Conservation (phyloP, 345 rosid genomes). For the Balakata baccata region DNA sequence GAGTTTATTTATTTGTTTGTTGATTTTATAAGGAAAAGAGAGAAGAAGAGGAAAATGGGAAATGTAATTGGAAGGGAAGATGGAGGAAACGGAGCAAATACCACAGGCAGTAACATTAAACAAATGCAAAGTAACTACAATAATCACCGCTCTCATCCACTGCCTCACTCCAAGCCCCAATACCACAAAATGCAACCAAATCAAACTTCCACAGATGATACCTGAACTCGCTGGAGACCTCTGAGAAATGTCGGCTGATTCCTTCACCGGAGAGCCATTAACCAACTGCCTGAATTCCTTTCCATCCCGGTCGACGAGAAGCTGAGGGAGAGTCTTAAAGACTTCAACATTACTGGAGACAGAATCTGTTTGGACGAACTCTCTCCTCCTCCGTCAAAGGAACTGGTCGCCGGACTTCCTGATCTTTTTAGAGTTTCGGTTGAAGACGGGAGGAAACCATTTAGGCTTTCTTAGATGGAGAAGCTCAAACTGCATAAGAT, state of each 20-base stretch:
- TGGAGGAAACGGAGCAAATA: too few species aligned
- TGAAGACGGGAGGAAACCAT: conserved; percentile 52
- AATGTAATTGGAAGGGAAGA: too few species aligned
- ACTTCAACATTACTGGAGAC: conserved; percentile 19
- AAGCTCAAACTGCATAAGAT: conserved; percentile 51
- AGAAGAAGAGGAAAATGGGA: too few species aligned
- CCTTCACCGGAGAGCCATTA: conserved; percentile 38
- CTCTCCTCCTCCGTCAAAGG: too few species aligned
- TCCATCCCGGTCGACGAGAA: conserved; percentile 47
- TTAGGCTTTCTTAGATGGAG: conserved; percentile 56
- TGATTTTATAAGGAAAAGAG: too few species aligned
- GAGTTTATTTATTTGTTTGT: too few species aligned
- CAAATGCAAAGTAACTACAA: too few species aligned
- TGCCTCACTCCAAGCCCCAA: too few species aligned
- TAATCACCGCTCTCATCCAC: too few species aligned
- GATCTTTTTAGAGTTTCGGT: conserved; percentile 34
- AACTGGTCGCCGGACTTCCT: not conserved
- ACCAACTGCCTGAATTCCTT: conserved; percentile 36
- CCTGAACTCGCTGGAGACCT: too few species aligned
- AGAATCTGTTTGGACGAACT: conserved; percentile 15
- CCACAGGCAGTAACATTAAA: too few species aligned
- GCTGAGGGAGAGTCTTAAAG: conserved; percentile 44
- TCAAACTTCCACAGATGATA: too few species aligned
- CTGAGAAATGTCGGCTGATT: conserved; percentile 36
- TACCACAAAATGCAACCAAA: not conserved